Evolutionary conservation across 139 green algal species (phyloP), one percentile per base, ranked within the genome.

Genomic region (Chlorella sp.): DNA sequence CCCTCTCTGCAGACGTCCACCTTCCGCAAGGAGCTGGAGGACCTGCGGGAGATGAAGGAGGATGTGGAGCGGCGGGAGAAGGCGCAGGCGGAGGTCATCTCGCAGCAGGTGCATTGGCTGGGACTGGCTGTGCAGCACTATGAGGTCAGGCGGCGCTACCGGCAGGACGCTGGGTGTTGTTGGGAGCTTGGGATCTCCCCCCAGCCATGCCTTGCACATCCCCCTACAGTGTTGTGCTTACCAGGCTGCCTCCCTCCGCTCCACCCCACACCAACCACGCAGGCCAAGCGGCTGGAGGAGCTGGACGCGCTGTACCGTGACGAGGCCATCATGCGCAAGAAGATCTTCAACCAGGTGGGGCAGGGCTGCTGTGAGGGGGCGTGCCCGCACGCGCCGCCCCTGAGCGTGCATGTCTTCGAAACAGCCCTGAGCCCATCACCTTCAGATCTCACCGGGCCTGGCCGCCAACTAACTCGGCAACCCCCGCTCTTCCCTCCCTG

Each of bases 31-130:
- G 97, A 99, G 93, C 88, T 99, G 80, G 92, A 96, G 46, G 96
- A 98, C 84, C 92, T 99, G 86, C 89, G 97, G 2, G 97, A 99
- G 90, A 87, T 99, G 78, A 96, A 95, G 92, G 81, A 87, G 43
- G 96, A 99, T 88, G 89, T 99, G 34, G 95, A 98, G 83, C 89
- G 96, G 72, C 96, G 97, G 75, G 93, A 98, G 76, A 94, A 94
- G 83, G 89, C 94, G 78, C 94, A 98, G 89, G 94, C 95, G 44
- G 90, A 91, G 41, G 96, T 98, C 48, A 91, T 95, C 88, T 84
- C 91, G n/a, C 92, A 96, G 90, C 79, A 84, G 77, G 77, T 83
- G 40, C 11, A 41, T 5, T 26, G 65, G 26, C 8, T 14, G 60
- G 26, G 28, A 9, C 9, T n/a, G 28, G 46, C 46, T 54, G 11